Base-by-base conservation (phyloP, 192 early-diverging fungal genomes). In the Gaertneriomyces semiglobifer region DNA sequence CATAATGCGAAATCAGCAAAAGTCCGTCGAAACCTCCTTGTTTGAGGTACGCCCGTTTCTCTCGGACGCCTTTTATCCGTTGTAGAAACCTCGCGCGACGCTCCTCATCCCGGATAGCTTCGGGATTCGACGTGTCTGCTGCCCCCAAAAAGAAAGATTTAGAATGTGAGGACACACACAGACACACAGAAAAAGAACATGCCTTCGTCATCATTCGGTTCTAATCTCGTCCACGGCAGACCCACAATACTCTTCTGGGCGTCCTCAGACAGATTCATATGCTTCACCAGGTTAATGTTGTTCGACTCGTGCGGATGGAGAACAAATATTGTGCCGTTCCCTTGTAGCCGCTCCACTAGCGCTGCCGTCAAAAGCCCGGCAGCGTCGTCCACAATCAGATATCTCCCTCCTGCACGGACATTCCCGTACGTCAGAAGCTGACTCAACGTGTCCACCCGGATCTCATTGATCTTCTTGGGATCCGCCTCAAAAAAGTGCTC, bases 371-470 rank as follows among this genome's bases (percentile, higher is more conserved):
- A 41, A 62, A 99, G 77, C 10, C 96, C 97, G 52, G 90, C 90
- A 0, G 88, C 90, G 60, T 97, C 95, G 73, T 99, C 97, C 0
- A 93, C 89, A 10, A 93, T 87, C 53, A 98, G 70, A 6, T 92
- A 48, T 9, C 86, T 85, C 9, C 62, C 69, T 6, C 76, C 77
- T 41, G 90, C 78, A 51, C 86, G 90, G 4, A 98, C 86, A 63
- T 98, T 96, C 7, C 86, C 88, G 58, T 85, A 74, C 5, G 88
- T 86, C 25, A 99, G 70, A 7, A 99, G 66, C 76, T 98, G 97
- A 11, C 94, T 88, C 18, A 99, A 81, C 6, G 95, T 93, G 74
- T 99, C 97, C 11, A 88, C 76, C 18, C 97, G 87, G 41, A 92
- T 71, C 39, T 89, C 87, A 16, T 83, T 50, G n/a, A 62, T 58